Evolutionary conservation across 495 filamentous ascomycete species (phyloP).

Genomic region (Jackrogersella multiformis): DNA sequence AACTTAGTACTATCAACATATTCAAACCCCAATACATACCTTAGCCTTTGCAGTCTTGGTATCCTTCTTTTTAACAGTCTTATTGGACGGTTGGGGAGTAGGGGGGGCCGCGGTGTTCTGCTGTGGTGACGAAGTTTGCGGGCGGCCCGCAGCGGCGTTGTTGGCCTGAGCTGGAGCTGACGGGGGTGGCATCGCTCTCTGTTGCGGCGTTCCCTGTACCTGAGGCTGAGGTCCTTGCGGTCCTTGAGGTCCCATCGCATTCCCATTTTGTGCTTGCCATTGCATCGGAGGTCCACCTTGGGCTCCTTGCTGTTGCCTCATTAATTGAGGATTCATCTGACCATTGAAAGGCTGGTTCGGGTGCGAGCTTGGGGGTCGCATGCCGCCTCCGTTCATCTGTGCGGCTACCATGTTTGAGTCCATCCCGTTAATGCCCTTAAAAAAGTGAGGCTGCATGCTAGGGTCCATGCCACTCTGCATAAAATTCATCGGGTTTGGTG

Average conservation of each 20-base stretch:
- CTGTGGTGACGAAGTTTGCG: conserved; percentile 81
- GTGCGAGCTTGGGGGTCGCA: conserved; percentile 89
- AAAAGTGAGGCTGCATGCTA: conserved; percentile 69
- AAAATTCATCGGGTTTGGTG: conserved; percentile 83
- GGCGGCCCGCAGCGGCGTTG: conserved; percentile 59
- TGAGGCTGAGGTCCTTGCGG: conserved; percentile 66
- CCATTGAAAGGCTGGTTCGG: conserved; percentile 70
- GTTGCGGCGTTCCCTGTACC: conserved; percentile 77
- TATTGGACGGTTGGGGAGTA: conserved; percentile 81
- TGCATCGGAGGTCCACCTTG: conserved; percentile 53
- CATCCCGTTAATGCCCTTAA: conserved; percentile 61
- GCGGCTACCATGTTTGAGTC: conserved; percentile 62
- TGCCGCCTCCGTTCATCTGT: conserved; percentile 71
- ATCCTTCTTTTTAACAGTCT: conserved; percentile 88
- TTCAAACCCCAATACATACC: conserved; percentile 63
- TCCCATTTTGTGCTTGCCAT: conserved; percentile 71
- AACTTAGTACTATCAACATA: conserved; percentile 35
- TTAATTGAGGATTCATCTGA: conserved; percentile 69
- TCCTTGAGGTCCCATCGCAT: conserved; percentile 65
- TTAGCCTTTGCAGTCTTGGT: conserved; percentile 73
- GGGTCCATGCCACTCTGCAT: conserved; percentile 73
- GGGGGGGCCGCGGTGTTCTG: conserved; percentile 79
- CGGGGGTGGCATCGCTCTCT: conserved; percentile 89
- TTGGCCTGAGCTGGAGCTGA: conserved; percentile 74
- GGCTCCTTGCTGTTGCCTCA: conserved; percentile 50